Percentiles rank a stretch among this genome's conserved stretches.
These are phyloP conservation scores for Melanogaster broomeanus DNA, from an alignment of 768 basidiomycete genomes.

Conservation along the genomic window DNA sequence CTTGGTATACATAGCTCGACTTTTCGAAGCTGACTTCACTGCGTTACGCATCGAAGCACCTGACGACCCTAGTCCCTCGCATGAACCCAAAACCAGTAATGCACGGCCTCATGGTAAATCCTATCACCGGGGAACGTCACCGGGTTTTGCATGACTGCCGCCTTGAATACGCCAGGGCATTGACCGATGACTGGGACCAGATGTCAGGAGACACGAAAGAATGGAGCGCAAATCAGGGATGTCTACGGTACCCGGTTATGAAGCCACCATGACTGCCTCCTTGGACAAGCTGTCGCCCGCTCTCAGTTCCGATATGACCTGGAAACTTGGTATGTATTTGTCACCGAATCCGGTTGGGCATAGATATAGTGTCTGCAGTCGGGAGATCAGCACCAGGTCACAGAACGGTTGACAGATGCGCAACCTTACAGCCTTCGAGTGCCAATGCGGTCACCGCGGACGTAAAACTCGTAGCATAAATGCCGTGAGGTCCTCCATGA, in stretches of 20 bases:
- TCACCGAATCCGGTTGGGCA: constrained; percentile 65
- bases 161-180: constrained; percentile 57
- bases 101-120: too few species aligned
- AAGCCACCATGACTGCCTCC: constrained; percentile 73
- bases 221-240: background rate
- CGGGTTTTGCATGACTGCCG: constrained; percentile 62
- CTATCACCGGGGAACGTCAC: constrained; percentile 62
- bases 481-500: constrained; percentile 62
- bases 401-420: background rate
- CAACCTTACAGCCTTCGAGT: constrained; percentile 58
- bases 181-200: constrained; percentile 55
- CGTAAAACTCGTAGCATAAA: constrained; percentile 45
- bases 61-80: too few species aligned
- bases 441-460: constrained; percentile 43
- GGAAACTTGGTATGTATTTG: constrained; percentile 45
- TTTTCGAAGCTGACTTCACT: too few species aligned
- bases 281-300: constrained; percentile 51
- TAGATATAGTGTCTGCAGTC: constrained; percentile 50
- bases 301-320: constrained; percentile 52
- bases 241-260: constrained; percentile 52
- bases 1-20: too few species aligned
- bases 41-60: too few species aligned
- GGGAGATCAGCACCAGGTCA: background rate
- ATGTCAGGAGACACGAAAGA: background rate
- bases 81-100: too few species aligned